Conservation (phyloP, 176 grass and related monocot species). For the Olyra latifolia region DNA sequence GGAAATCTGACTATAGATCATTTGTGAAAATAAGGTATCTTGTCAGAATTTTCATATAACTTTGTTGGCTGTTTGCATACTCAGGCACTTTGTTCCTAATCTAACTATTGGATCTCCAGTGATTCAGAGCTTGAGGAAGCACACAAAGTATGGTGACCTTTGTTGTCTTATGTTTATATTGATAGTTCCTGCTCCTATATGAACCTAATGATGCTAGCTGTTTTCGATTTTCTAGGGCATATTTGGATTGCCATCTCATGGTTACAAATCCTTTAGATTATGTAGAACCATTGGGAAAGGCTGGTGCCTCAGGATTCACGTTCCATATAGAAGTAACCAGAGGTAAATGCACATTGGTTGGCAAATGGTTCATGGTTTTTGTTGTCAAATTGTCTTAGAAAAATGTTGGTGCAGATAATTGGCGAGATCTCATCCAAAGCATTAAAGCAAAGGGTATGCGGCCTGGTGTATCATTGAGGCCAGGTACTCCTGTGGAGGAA, state of each 20-base stretch:
- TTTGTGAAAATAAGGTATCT: background rate
- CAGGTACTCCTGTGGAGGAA: constrained; percentile 83
- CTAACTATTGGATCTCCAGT: constrained; percentile 89
- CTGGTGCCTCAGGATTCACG: constrained; percentile 96
- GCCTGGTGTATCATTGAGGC: constrained; percentile 92
- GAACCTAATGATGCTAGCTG: background rate
- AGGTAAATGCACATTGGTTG: constrained; percentile 49
- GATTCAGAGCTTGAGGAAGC: constrained; percentile 88
- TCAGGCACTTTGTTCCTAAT: constrained; percentile 95
- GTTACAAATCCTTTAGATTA: constrained; percentile 95
- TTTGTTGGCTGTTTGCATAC: constrained; percentile 17
- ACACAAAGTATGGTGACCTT: constrained; percentile 68
- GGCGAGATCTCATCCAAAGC: constrained; percentile 77
- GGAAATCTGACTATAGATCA: background rate
- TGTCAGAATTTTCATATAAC: constrained; percentile 5
- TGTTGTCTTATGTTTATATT: constrained; percentile 9
- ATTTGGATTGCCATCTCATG: constrained; percentile 99
- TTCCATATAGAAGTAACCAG: constrained; percentile 94
- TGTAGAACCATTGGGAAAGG: constrained; percentile 75
- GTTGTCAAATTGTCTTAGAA: constrained; percentile 11
- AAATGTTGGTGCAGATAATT: constrained; percentile 61
- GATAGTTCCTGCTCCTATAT: background rate
- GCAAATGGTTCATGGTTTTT: constrained; percentile 11
- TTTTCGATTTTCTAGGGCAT: constrained; percentile 64
- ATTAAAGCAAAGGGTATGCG: constrained; percentile 85